Percentiles rank a stretch among this genome's conserved stretches.
Conservation (phyloP, 108 stramenopile genomes). For the Chaetoceros tenuissimus region DNA sequence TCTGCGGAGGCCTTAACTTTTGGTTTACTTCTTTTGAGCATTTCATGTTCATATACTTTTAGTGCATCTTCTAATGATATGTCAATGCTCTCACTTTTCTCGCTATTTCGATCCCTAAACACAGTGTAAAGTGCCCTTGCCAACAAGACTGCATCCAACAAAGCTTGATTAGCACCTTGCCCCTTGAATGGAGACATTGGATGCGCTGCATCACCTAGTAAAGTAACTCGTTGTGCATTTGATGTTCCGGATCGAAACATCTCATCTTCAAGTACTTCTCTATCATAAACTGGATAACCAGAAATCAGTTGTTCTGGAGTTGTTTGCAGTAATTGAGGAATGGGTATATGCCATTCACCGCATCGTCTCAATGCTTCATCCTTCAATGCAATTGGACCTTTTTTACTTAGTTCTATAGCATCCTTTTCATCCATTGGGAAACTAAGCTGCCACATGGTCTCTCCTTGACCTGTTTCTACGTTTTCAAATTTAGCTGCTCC, state of each 20-base stretch:
- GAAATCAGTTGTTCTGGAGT: constrained; percentile 57
- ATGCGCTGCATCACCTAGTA: constrained; percentile 79
- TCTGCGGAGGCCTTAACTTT: constrained; percentile 60
- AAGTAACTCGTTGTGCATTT: constrained; percentile 13
- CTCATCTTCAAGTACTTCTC: constrained; percentile 34
- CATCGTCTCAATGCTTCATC: constrained; percentile 51
- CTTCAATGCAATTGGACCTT: constrained; percentile 42
- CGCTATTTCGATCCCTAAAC: background rate
- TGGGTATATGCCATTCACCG: constrained; percentile 57
- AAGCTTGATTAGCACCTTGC: constrained; percentile 82
- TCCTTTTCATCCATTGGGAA: constrained; percentile 60
- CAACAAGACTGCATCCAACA: constrained; percentile 64
- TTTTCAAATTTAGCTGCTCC: background rate
- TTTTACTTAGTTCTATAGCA: constrained; percentile 31
- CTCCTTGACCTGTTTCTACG: constrained; percentile 6
- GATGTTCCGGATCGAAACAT: constrained; percentile 15
- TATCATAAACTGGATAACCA: constrained; percentile 84
- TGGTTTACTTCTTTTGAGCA: constrained; percentile 39
- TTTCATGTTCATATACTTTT: constrained; percentile 44
- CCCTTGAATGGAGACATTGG: constrained; percentile 87
- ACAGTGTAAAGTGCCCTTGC: constrained; percentile 37
- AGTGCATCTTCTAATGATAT: constrained; percentile 18
- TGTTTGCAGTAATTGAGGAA: constrained; percentile 35
- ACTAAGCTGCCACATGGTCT: constrained; percentile 84
- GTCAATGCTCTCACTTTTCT: constrained; percentile 4